Percentiles rank a stretch among this genome's conserved stretches.
phyloP scores from a whole-genome alignment of 306 rosid genomes.

The Rosa chinensis region DNA sequence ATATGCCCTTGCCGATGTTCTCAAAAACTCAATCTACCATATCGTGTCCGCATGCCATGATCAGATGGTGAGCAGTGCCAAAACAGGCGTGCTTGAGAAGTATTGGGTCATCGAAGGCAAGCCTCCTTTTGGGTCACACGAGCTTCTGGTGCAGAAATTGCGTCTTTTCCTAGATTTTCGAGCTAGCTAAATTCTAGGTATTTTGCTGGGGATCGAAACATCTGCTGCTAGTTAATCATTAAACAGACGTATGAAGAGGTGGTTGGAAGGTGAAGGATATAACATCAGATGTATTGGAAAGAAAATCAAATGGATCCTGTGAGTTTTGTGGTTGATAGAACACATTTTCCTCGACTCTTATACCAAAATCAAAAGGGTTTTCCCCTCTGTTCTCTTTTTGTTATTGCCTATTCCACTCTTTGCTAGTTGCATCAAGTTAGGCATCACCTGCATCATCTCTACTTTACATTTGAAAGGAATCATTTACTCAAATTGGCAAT shows the following conservation, averaged over 20 bases:
- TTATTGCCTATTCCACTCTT: neutral
- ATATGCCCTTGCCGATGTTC: slow-evolving; percentile 77
- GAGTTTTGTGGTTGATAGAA: slow-evolving; percentile 27
- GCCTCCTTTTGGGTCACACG: slow-evolving; percentile 62
- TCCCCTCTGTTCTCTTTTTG: neutral
- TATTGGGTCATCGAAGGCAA: slow-evolving; percentile 65
- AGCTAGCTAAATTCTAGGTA: slow-evolving; percentile 47
- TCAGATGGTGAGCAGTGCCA: slow-evolving; percentile 79
- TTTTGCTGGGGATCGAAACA: slow-evolving; percentile 18
- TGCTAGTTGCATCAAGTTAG: neutral
- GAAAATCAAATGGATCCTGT: slow-evolving; percentile 28
- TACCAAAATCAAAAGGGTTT: neutral
- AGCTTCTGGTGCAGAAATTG: slow-evolving; percentile 63
- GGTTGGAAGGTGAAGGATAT: slow-evolving; percentile 27
- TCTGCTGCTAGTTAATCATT: slow-evolving; percentile 16
- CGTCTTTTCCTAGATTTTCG: slow-evolving; percentile 72
- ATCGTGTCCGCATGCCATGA: slow-evolving; percentile 76
- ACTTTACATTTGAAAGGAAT: neutral
- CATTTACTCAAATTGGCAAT: neutral
- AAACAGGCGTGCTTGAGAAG: slow-evolving; percentile 73
- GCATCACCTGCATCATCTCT: slow-evolving; percentile 1
- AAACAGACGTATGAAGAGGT: slow-evolving; percentile 21
- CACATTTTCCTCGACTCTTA: slow-evolving; percentile 11
- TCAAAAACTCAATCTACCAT: slow-evolving; percentile 73
- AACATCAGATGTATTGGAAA: slow-evolving; percentile 31